Evolutionary conservation across 805 yeast genomes (phyloP).

Genomic region (Pichia scutulata): DNA sequence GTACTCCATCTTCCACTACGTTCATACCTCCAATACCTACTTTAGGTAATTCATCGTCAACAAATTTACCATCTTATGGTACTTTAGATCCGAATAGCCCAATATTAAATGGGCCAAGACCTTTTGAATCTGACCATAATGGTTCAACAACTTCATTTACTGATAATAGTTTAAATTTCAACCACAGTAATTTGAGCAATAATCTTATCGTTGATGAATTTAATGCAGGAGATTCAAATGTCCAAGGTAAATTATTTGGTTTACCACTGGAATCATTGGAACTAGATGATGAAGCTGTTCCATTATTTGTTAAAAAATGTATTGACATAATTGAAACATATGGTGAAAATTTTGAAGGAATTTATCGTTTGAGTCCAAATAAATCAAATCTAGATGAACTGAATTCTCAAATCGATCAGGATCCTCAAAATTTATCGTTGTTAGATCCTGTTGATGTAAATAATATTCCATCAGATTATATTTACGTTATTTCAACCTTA

Average conservation of each 20-base stretch:
- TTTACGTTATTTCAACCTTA: constrained; percentile 81
- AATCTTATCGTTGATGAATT: constrained; percentile 11
- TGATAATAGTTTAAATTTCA: constrained; percentile 8
- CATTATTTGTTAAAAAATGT: constrained; percentile 82
- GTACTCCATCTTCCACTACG: not conserved
- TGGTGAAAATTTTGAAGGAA: constrained; percentile 83
- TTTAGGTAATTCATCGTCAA: not conserved
- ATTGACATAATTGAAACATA: constrained; percentile 76
- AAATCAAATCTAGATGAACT: constrained; percentile 65
- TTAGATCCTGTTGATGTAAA: constrained; percentile 48
- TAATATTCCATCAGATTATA: constrained; percentile 65
- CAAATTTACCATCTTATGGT: constrained; percentile 14
- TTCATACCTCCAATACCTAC: constrained; percentile 5
- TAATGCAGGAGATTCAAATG: not conserved
- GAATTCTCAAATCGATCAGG: constrained; percentile 61
- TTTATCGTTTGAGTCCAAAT: constrained; percentile 82
- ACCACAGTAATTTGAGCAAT: not conserved
- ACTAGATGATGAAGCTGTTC: constrained; percentile 86
- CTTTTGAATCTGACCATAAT: constrained; percentile 9
- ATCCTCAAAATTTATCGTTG: constrained; percentile 54
- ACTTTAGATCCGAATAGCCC: constrained; percentile 22
- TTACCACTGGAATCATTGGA: constrained; percentile 74
- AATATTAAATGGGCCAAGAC: constrained; percentile 20
- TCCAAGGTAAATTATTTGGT: constrained; percentile 52
- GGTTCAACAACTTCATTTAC: constrained; percentile 5